Percentiles rank a stretch among this genome's conserved stretches.
phyloP scores from a whole-genome alignment of 306 rosid genomes.

The Hippophae rhamnoides region DNA sequence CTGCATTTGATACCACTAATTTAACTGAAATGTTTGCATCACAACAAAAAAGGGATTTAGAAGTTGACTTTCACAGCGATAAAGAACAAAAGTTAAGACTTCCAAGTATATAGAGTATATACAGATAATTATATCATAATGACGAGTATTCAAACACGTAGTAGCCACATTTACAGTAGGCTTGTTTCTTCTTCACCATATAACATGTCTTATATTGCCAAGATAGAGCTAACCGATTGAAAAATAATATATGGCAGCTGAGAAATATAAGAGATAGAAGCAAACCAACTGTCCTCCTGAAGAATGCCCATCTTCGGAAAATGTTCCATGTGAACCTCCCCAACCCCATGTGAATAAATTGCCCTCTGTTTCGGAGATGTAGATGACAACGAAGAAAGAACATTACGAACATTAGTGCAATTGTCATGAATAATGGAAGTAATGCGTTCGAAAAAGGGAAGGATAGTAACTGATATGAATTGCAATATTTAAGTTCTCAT shows the following conservation, averaged over 20 bases:
- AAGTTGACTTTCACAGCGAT: too few species aligned
- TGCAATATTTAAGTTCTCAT: not conserved
- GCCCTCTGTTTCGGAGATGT: slow-evolving; percentile 44
- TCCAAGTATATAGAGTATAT: too few species aligned
- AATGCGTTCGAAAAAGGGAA: not conserved
- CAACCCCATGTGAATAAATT: slow-evolving; percentile 92
- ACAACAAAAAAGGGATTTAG: too few species aligned
- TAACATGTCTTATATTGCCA: not conserved
- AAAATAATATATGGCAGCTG: slow-evolving; percentile 1
- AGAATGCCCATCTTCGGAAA: slow-evolving; percentile 71
- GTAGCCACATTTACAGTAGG: too few species aligned
- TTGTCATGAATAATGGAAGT: not conserved
- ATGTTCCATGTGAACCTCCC: slow-evolving; percentile 95
- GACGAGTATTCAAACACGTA: too few species aligned
- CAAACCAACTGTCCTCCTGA: slow-evolving; percentile 93
- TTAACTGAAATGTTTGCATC: too few species aligned
- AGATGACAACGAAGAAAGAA: not conserved
- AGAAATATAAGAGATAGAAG: slow-evolving; percentile 22
- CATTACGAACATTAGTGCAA: not conserved
- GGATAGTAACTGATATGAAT: too few species aligned
- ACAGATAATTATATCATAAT: too few species aligned
- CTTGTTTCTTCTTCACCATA: not conserved
- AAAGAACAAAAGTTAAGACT: too few species aligned
- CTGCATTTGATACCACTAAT: too few species aligned
- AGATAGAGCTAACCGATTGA: not conserved